Base-by-base conservation (phyloP, 1,284 basidiomycete species). In the Entoloma clypeatum region DNA sequence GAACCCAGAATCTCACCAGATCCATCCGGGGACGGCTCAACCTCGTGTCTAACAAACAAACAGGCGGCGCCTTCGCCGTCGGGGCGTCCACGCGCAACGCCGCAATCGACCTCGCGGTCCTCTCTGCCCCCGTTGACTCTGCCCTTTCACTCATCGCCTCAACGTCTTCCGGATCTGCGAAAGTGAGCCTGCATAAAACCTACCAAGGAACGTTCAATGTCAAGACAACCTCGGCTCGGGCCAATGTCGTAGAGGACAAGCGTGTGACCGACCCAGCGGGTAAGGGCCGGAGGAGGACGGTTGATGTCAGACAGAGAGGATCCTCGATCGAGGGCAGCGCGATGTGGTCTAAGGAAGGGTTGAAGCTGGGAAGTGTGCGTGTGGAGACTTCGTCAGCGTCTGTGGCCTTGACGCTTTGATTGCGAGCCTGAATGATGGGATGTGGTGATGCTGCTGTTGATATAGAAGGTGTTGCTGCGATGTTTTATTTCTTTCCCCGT, bases 191-290 rank as follows among this genome's bases (percentile, higher is more conserved):
- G 4, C 61, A 68, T 39, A 41, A 53, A 23, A 62, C 72, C 2
- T 75, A 62, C 45, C 71, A 78, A 45, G 77, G 72, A 11, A 43
- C 43, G 2, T 73, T 73, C 54, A 48, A 49, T 13, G 49, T 65
- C 42, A 23, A 49, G 34, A 60, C 64, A 21, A 51, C 56, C 7
- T 39, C 58, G 23, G 32, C 58, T 27, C 50, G 48, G 5, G 45
- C 59, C 0, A 47, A 41, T 8, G 35, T 61, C 9, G 32, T 22
- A 7, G 24, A 43, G 3, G 41, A 53, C 14, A 6, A 17, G 2
- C 28, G 63, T 4, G 54, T 51, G 8, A 59, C 61, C 32, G 72
- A 75, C 44, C 72, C 75, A 2, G n/a, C n/a, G n/a, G n/a, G n/a
- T n/a, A 54, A 50, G 22, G 65, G 57, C 2, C 62, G 72, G 25